phyloP scores from a whole-genome alignment of 306 rosid species.

The Quillaja saponaria region DNA sequence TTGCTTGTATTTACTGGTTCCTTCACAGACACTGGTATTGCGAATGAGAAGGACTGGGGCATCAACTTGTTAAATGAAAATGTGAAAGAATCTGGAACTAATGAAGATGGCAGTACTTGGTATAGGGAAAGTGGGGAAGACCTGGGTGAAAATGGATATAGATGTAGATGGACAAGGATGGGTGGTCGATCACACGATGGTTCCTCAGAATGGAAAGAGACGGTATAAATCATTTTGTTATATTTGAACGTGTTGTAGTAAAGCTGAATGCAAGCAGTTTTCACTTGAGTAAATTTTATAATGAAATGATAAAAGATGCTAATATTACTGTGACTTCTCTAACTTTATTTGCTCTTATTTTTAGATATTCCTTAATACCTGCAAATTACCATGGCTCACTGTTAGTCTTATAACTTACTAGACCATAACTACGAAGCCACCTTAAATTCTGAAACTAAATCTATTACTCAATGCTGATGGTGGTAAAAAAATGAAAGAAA shows the following conservation, averaged over 20 bases:
- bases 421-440: slow-evolving; percentile 1
- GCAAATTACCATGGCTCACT: slow-evolving; percentile 17
- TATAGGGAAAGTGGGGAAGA: slow-evolving; percentile 86
- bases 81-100: slow-evolving; percentile 79
- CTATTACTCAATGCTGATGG: neutral
- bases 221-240: slow-evolving; percentile 51
- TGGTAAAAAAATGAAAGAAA: too few relatives aligned
- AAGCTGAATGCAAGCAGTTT: slow-evolving; percentile 24
- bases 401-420: neutral
- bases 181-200: slow-evolving; percentile 76
- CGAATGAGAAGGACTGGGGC: slow-evolving; percentile 97
- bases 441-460: slow-evolving; percentile 11
- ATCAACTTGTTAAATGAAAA: slow-evolving; percentile 75
- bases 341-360: slow-evolving; percentile 16
- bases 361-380: slow-evolving; percentile 6
- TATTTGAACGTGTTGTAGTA: slow-evolving; percentile 17
- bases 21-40: slow-evolving; percentile 84
- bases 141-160: slow-evolving; percentile 78
- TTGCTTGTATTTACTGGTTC: slow-evolving; percentile 30
- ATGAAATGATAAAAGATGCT: slow-evolving; percentile 6
- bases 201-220: slow-evolving; percentile 94
- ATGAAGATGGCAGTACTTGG: slow-evolving; percentile 97
- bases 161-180: slow-evolving; percentile 99
- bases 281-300: slow-evolving; percentile 17
- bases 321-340: neutral